Evolutionary conservation across 2,329 filamentous ascomycete species (phyloP).

Genomic region (Alternaria brassicicola): DNA sequence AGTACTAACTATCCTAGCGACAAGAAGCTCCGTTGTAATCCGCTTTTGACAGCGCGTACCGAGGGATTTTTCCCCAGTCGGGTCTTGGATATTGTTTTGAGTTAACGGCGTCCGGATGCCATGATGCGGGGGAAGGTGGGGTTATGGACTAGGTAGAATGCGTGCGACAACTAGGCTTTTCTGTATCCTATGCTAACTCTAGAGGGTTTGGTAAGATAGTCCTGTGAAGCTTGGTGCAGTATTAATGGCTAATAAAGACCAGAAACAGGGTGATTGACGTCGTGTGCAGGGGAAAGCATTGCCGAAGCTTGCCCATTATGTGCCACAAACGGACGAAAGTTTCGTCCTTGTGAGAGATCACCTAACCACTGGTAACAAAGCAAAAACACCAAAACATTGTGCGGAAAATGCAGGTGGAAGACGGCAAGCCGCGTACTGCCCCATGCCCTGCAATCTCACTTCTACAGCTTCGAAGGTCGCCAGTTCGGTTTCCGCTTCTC

Average conservation of each 20-base stretch:
- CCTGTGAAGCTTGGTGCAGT: background rate
- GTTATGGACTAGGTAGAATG: conserved; percentile 18
- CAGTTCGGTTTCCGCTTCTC: conserved; percentile 58
- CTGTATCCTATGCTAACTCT: conserved; percentile 9
- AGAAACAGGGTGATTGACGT: background rate
- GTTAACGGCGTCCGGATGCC: conserved; percentile 15
- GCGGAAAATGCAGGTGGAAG: background rate
- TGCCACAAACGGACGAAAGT: background rate
- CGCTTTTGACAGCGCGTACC: conserved; percentile 9
- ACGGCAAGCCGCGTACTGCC: background rate
- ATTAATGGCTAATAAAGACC: conserved; percentile 1
- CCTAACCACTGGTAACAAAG: background rate
- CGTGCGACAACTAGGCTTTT: background rate
- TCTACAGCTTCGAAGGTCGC: conserved; percentile 55
- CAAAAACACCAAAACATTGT: background rate
- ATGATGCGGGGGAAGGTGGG: conserved; percentile 34
- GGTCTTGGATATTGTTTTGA: background rate
- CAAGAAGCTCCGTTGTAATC: background rate
- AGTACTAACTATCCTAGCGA: background rate
- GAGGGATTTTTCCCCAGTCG: conserved; percentile 5
- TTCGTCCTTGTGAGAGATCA: background rate
- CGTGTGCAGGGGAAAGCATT: background rate
- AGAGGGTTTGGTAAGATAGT: conserved; percentile 6
- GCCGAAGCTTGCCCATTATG: conserved; percentile 20
- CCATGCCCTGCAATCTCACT: background rate